phyloP scores from a whole-genome alignment of 2,329 filamentous ascomycete species.

The Colletotrichum sp. region DNA sequence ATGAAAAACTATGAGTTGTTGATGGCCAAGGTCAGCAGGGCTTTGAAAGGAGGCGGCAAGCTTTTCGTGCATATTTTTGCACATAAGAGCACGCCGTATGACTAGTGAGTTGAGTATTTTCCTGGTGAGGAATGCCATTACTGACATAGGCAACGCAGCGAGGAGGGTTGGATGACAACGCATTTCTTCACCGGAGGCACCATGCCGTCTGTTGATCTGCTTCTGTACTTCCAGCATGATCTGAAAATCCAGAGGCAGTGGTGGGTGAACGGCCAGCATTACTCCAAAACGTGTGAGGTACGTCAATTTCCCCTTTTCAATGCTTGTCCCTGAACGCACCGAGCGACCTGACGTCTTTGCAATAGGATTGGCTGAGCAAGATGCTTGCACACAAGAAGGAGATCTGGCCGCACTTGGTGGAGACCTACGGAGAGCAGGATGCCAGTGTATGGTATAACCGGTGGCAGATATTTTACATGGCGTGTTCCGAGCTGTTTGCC shows the following conservation, averaged over 20 bases:
- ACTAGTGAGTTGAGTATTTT: conserved; percentile 46
- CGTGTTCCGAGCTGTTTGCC: conserved; percentile 72
- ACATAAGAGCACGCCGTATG: conserved; percentile 69
- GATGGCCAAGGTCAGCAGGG: conserved; percentile 65
- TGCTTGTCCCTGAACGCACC: neutral
- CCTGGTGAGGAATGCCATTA: neutral
- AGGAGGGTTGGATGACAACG: conserved; percentile 76
- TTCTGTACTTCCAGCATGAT: conserved; percentile 71
- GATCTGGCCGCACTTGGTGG: conserved; percentile 68
- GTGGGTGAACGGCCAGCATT: conserved; percentile 74
- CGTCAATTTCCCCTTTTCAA: conserved; percentile 20
- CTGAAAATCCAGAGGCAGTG: conserved; percentile 66
- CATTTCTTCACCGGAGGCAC: conserved; percentile 78
- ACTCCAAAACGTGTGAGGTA: conserved; percentile 73
- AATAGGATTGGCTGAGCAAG: conserved; percentile 64
- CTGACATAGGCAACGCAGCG: conserved; percentile 29
- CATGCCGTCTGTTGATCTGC: conserved; percentile 71
- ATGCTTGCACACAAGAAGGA: conserved; percentile 63
- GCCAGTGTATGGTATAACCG: conserved; percentile 69
- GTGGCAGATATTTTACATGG: conserved; percentile 77
- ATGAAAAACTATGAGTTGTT: conserved; percentile 78
- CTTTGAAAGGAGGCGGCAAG: conserved; percentile 68
- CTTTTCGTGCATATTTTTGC: conserved; percentile 74
- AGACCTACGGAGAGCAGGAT: conserved; percentile 68
- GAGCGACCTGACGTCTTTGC: neutral